Conservation (phyloP, 257 asterid species). For the Nicotiana tomentosiformis region DNA sequence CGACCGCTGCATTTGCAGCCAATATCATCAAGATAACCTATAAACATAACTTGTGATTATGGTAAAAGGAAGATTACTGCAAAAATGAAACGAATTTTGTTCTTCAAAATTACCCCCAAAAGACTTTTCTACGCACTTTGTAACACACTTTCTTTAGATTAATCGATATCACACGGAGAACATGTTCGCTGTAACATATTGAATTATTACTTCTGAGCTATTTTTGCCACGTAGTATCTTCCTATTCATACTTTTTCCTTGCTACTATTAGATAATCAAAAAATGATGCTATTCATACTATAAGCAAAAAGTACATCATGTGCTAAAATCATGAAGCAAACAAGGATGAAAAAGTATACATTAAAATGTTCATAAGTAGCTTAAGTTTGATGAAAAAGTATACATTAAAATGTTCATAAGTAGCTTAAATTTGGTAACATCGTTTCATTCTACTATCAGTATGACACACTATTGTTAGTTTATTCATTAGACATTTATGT, state of each 20-base stretch:
- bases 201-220: background rate
- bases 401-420: background rate
- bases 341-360: background rate
- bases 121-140: background rate
- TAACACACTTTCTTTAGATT: background rate
- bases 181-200: background rate
- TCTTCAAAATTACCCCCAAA: background rate
- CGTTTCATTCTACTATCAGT: background rate
- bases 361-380: background rate
- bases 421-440: background rate
- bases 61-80: background rate
- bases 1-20: constrained; percentile 99
- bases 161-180: background rate
- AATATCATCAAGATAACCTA: constrained; percentile 95
- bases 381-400: background rate
- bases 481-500: background rate
- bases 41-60: constrained; percentile 7
- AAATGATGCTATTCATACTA: background rate
- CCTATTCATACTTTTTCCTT: background rate
- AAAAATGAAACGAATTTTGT: background rate
- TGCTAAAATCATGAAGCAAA: background rate
- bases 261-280: background rate
- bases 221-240: background rate
- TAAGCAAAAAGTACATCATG: background rate
- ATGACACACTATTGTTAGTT: background rate